Evolutionary conservation across 305 asterid genomes (phyloP).

Genomic region (Rubia tinctorum): DNA sequence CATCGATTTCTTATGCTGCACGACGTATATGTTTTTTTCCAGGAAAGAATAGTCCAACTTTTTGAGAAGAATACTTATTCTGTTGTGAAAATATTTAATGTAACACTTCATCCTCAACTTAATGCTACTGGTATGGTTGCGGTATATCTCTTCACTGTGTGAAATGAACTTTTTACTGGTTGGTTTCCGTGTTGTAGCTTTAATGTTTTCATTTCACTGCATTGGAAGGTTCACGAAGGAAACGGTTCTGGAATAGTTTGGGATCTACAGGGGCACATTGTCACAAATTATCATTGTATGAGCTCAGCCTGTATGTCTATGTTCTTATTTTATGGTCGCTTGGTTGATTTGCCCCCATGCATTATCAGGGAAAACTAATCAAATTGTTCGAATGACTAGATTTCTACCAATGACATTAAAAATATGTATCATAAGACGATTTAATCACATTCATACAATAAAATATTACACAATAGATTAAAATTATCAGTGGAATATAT

Average conservation of each 20-base stretch:
- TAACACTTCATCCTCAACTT: conserved; percentile 84
- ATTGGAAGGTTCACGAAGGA: conserved; percentile 86
- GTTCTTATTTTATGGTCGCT: background rate
- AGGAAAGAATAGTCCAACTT: conserved; percentile 89
- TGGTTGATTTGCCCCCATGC: background rate
- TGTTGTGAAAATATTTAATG: conserved; percentile 96
- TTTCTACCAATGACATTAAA: too few species aligned
- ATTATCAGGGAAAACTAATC: too few species aligned
- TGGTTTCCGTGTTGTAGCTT: background rate
- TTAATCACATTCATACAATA: too few species aligned
- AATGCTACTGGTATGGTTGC: conserved; percentile 81
- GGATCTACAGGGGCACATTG: conserved; percentile 92
- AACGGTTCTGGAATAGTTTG: conserved; percentile 98
- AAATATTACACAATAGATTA: too few species aligned
- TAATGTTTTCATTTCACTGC: background rate
- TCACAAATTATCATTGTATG: conserved; percentile 97
- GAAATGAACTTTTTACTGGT: background rate
- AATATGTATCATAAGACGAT: too few species aligned
- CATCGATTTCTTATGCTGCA: background rate
- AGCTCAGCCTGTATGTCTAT: background rate
- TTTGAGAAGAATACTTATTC: conserved; percentile 89
- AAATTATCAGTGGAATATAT: too few species aligned
- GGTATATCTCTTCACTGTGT: conserved; percentile 39
- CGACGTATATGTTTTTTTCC: conserved; percentile 23
- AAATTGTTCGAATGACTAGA: too few species aligned